phyloP scores from a whole-genome alignment of 1,284 basidiomycete genomes.

The Fomitiporia mediterranea region DNA sequence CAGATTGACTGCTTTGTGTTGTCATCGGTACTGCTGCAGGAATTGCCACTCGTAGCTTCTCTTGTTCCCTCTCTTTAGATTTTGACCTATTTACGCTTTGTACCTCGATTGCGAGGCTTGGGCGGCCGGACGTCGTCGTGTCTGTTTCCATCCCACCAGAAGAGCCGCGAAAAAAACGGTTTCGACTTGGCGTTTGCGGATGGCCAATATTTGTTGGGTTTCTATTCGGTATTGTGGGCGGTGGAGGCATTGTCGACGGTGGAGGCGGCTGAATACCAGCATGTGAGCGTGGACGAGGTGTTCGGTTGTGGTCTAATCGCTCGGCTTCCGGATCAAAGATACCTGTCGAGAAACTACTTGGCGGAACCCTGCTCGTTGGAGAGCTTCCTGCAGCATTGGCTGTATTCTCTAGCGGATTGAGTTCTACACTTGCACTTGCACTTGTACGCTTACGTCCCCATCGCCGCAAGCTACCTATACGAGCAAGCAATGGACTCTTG shows the following conservation, averaged over 20 bases:
- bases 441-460: slow-evolving; percentile 37
- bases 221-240: not conserved
- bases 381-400: not conserved
- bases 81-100: not conserved
- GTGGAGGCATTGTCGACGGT: slow-evolving; percentile 19
- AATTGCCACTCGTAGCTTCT: slow-evolving; percentile 3
- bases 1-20: slow-evolving; percentile 11
- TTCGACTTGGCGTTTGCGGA: slow-evolving; percentile 1
- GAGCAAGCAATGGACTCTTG: slow-evolving; percentile 42
- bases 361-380: not conserved
- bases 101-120: not conserved
- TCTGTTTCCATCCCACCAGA: slow-evolving; percentile 29
- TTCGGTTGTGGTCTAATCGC: slow-evolving; percentile 26
- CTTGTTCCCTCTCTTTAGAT: not conserved
- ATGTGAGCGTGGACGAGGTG: slow-evolving; percentile 29
- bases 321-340: slow-evolving; percentile 11
- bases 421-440: not conserved
- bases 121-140: not conserved
- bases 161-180: slow-evolving; percentile 37
- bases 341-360: not conserved
- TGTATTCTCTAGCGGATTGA: too few species aligned
- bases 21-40: not conserved
- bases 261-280: slow-evolving; percentile 22
- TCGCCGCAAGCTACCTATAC: slow-evolving; percentile 52
- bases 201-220: not conserved